Evolutionary conservation across 345 rosid genomes (phyloP).

Genomic region (Hibiscus tridactylites): DNA sequence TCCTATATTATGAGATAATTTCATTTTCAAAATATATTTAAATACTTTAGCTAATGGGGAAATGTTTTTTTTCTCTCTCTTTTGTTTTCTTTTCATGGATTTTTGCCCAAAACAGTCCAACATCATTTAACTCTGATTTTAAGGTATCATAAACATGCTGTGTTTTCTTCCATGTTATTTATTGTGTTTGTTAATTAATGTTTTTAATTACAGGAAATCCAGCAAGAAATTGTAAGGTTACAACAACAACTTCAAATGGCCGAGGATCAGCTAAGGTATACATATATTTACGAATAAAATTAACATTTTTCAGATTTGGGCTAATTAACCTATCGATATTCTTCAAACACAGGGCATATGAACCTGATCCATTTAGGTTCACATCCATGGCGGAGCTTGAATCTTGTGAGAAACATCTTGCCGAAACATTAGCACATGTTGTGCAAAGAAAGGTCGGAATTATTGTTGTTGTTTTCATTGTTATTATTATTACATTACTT

Average conservation of each 20-base stretch:
- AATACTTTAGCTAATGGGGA: neutral
- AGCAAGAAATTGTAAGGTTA: conserved; percentile 49
- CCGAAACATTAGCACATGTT: conserved; percentile 37
- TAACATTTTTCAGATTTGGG: neutral
- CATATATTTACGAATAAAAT: too few species aligned
- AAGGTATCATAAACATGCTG: conserved; percentile 29
- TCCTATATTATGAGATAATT: neutral
- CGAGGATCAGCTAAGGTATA: conserved; percentile 51
- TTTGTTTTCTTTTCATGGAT: neutral
- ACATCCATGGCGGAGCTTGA: conserved; percentile 26
- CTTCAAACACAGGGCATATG: conserved; percentile 35
- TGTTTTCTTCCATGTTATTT: neutral
- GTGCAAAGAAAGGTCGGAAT: conserved; percentile 45
- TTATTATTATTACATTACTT: neutral
- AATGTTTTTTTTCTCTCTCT: neutral
- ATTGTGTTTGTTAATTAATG: neutral
- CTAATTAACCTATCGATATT: neutral
- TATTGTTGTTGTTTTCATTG: neutral
- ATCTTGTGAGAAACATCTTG: conserved; percentile 31
- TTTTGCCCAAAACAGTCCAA: conserved; percentile 28
- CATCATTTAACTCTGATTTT: conserved; percentile 35
- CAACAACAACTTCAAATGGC: conserved; percentile 55
- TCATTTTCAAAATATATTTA: neutral
- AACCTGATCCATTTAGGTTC: conserved; percentile 43
- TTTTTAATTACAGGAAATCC: conserved; percentile 33